Evolutionary conservation across 2,329 filamentous ascomycete genomes (phyloP).

Genomic region (Sclerotinia subarctica): DNA sequence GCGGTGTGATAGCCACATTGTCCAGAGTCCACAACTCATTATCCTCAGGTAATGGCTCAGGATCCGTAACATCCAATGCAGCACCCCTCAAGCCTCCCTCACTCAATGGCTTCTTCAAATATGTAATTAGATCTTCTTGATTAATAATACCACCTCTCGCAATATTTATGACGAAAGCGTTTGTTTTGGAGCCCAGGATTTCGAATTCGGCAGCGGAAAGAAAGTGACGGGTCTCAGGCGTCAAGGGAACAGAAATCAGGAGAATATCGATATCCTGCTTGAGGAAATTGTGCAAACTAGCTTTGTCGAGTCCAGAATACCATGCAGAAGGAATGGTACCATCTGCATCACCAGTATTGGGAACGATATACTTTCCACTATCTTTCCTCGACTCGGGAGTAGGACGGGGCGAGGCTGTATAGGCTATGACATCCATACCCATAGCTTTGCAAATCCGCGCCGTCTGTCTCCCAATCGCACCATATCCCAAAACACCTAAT

Average conservation of each 20-base stretch:
- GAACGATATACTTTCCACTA: conserved; percentile 56
- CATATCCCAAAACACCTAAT: conserved; percentile 49
- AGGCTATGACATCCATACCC: conserved; percentile 63
- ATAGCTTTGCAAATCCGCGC: conserved; percentile 52
- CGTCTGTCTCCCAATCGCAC: conserved; percentile 41
- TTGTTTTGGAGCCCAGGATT: conserved; percentile 38
- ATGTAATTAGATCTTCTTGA: conserved; percentile 55
- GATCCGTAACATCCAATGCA: conserved; percentile 65
- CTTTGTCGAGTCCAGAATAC: conserved; percentile 40
- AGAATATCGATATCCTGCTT: conserved; percentile 40
- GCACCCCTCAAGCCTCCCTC: conserved; percentile 55
- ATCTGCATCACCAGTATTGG: conserved; percentile 50
- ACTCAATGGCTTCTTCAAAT: conserved; percentile 42
- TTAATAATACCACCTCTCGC: conserved; percentile 60
- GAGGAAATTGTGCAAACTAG: conserved; percentile 39
- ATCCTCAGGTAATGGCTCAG: conserved; percentile 60
- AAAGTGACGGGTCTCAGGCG: conserved; percentile 38
- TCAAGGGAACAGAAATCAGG: conserved; percentile 41
- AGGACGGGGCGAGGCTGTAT: conserved; percentile 57
- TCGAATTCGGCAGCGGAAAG: conserved; percentile 44
- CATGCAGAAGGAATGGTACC: conserved; percentile 40
- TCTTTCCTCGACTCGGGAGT: conserved; percentile 57
- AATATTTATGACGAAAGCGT: conserved; percentile 61
- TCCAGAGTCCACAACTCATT: conserved; percentile 60
- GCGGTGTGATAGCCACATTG: conserved; percentile 63